Base-by-base conservation (phyloP, 2,329 filamentous ascomycete species). In the Graphiopsis chlorocephala region DNA sequence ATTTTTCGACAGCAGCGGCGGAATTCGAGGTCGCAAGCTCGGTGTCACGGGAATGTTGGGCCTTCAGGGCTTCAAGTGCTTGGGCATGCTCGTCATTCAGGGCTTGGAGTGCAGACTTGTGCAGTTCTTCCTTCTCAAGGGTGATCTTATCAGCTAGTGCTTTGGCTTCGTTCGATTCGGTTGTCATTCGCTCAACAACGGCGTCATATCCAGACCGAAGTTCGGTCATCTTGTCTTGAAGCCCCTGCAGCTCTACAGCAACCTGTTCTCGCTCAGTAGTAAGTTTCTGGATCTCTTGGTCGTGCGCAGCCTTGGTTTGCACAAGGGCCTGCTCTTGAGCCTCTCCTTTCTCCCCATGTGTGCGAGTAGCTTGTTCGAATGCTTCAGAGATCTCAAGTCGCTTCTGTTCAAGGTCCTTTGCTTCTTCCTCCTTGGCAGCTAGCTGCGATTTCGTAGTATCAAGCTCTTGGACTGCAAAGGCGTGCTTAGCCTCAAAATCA, bases 161-260 rank as follows among this genome's bases (percentile, higher is more conserved):
- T n/a, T 59, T 26, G 15, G 57, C 33, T 14, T 65, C 56, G 7
- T 64, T 25, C 10, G 65, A 45, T 17, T 68, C 67, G 23, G n/a
- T 8, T n/a, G 33, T 50, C 25, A 68, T n/a, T 11, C 42, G 63
- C 47, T 67, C 60, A 17, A 67, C 10, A 26, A 65, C 63, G 14
- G 60, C 60, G 26, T 45, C 31, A 14, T 64, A 55, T 5, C 59
- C 38, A 25, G 33, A 48, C 11, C 53, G 58, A 12, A 52, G 42
- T 11, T 64, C 53, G 1, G 48, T 33, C 15, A 52, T 20, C 28
- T 64, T 33, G 11, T 45, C 35, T 33, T 62, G 47, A 4, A 55
- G 33, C 6, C 23, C 10, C 4, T 52, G 29, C 25, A 29, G 4
- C 23, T 62, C 48, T 2, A 42, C 20, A 17, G 47, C 60, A 38